phyloP scores from a whole-genome alignment of 148 eudicot genomes.

The Amaranthus cruentus region DNA sequence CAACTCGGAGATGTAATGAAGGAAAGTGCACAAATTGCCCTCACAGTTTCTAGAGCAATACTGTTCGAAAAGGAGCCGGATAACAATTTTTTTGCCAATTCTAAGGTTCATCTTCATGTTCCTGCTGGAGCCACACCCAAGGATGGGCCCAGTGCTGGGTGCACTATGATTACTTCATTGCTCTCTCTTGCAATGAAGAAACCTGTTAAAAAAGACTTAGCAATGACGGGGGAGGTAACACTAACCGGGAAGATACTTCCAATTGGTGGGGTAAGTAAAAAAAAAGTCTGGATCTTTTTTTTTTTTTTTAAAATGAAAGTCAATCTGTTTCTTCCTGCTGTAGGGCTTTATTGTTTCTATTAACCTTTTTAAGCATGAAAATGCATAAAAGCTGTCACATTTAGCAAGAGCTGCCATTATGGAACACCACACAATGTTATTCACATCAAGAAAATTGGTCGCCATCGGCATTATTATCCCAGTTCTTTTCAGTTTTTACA shows the following conservation, averaged over 20 bases:
- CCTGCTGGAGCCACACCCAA: conserved; percentile 99
- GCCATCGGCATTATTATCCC: not conserved
- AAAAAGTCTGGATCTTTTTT: not conserved
- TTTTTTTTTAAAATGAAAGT: not conserved
- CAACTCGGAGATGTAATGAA: conserved; percentile 99
- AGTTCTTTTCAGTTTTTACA: not conserved
- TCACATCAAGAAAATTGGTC: not conserved
- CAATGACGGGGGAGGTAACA: conserved; percentile 98
- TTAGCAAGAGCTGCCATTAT: not conserved
- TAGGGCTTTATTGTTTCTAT: not conserved
- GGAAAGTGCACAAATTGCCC: conserved; percentile 97
- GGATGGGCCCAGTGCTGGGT: conserved; percentile 99
- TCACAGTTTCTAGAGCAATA: conserved; percentile 77
- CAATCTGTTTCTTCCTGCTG: not conserved
- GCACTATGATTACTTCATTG: conserved; percentile 96
- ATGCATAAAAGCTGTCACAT: not conserved
- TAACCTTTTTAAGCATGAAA: not conserved
- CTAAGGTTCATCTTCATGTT: conserved; percentile 94
- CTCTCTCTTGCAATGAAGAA: conserved; percentile 80
- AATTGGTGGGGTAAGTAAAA: conserved; percentile 92
- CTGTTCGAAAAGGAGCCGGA: conserved; percentile 55
- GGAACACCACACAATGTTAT: not conserved
- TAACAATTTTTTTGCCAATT: conserved; percentile 56
- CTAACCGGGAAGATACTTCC: conserved; percentile 94
- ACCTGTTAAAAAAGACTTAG: conserved; percentile 81